Percentiles rank a stretch among this genome's conserved stretches.
phyloP scores from a whole-genome alignment of 352 stramenopile genomes.

The Peronospora destructor region DNA sequence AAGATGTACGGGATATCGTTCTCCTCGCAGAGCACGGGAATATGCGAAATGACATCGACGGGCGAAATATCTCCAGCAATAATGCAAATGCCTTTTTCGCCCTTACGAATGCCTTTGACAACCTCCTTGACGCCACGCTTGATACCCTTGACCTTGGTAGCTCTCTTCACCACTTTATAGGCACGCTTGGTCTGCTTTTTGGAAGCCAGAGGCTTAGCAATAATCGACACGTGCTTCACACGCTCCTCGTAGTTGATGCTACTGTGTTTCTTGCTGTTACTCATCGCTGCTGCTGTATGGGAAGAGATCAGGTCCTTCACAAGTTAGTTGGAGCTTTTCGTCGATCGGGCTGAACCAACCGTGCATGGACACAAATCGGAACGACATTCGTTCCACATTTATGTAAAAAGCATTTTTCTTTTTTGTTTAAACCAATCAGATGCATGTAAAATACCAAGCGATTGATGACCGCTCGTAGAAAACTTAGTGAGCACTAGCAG shows the following conservation, averaged over 20 bases:
- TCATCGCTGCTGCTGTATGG: constrained; percentile 35
- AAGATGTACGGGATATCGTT: constrained; percentile 98
- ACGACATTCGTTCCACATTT: constrained; percentile 21
- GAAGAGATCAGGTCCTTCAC: neutral
- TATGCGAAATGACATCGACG: constrained; percentile 99
- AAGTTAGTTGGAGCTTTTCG: constrained; percentile 20
- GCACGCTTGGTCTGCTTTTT: constrained; percentile 95
- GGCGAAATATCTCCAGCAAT: constrained; percentile 99
- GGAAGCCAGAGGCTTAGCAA: constrained; percentile 94
- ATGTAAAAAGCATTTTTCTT: neutral
- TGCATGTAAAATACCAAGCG: neutral
- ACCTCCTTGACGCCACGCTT: constrained; percentile 99
- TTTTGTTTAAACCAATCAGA: constrained; percentile 14
- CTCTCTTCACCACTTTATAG: constrained; percentile 94
- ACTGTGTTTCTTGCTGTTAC: constrained; percentile 54
- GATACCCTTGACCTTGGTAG: constrained; percentile 93
- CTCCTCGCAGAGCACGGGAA: constrained; percentile 98
- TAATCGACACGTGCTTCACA: constrained; percentile 84
- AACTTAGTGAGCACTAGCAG: constrained; percentile 11
- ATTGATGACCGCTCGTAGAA: constrained; percentile 28
- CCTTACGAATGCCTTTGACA: constrained; percentile 96
- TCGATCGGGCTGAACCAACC: constrained; percentile 21
- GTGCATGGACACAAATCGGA: constrained; percentile 13
- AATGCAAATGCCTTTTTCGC: constrained; percentile 96
- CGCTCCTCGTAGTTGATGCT: constrained; percentile 69